Evolutionary conservation across 495 filamentous ascomycete genomes (phyloP), one percentile per base, ranked within the genome.

Genomic region (Xylaria telfairii): DNA sequence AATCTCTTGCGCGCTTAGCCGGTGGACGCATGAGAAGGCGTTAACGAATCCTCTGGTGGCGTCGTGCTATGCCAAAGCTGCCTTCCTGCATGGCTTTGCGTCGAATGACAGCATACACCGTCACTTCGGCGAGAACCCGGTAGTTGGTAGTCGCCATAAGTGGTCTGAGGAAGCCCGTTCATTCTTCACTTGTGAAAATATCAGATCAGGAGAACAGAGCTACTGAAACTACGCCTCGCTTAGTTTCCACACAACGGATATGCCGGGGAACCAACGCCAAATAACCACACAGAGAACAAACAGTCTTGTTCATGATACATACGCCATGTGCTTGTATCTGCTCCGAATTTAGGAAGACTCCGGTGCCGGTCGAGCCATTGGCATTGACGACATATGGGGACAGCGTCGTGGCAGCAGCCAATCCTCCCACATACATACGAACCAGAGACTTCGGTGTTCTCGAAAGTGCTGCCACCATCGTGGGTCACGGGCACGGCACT

Each of bases 11-110:
- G 24, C 19, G 42, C 67, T 51, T 60, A 69, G 24, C 53, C 56
- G 65, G 57, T 19, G 6, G 30, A 32, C 56, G 13, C 30, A 49
- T 51, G 51, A 30, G 46, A 42, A 54, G 28, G 59, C 5, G 57
- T 63, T 41, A n/a, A 39, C 57, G 59, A 63, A 63, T 63, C n/a
- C 42, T 44, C 24, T 39, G 46, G 67, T 69, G 57, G 67, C 46
- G 57, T 63, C 37, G 42, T 54, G 57, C 46, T 63, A 37, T 53
- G 46, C 37, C 46, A 42, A 34, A 44, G 4, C 34, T 34, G 57
- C 46, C 67, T 63, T 32, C 15, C 46, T 53, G 59, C 67, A 63
- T 69, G 62, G 44, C 28, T 41, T n/a, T 24, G 42, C 39, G 7
- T 61, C 39, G 21, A 60, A 46, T 37, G 39, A 54, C 51, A 60